phyloP scores from a whole-genome alignment of 257 asterid species.

The Leptodermis oblonga region DNA sequence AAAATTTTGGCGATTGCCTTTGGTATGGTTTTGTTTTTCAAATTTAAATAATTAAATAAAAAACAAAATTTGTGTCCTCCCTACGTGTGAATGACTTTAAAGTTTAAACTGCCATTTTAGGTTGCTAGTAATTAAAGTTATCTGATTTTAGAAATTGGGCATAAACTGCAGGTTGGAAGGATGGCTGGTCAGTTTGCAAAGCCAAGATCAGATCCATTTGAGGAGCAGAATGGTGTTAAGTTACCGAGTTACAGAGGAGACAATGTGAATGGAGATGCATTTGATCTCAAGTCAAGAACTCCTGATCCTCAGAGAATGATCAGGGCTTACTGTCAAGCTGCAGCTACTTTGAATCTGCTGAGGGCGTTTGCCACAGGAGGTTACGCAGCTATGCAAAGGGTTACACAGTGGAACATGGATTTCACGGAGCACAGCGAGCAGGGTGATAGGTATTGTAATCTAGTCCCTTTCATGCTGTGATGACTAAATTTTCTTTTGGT shows the following conservation, averaged over 20 bases:
- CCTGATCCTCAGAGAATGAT: constrained; percentile 88
- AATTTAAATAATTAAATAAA: too few species aligned
- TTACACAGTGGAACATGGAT: constrained; percentile 80
- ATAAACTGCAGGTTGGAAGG: constrained; percentile 58
- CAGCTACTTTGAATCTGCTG: constrained; percentile 76
- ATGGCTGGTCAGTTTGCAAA: constrained; percentile 94
- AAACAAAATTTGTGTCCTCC: background rate
- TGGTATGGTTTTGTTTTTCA: too few species aligned
- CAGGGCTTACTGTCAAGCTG: constrained; percentile 82
- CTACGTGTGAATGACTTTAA: background rate
- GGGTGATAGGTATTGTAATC: constrained; percentile 59
- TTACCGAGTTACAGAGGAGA: constrained; percentile 88
- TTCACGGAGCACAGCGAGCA: constrained; percentile 80
- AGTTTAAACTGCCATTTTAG: background rate
- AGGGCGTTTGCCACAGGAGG: constrained; percentile 90
- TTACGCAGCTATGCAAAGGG: constrained; percentile 82
- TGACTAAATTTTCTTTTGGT: background rate
- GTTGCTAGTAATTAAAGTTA: background rate
- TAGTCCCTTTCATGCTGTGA: background rate
- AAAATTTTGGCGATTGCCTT: background rate
- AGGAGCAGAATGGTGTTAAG: constrained; percentile 73
- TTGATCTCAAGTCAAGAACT: constrained; percentile 54
- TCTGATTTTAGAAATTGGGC: constrained; percentile 15
- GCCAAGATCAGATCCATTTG: constrained; percentile 68
- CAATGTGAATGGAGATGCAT: constrained; percentile 69